Percentiles rank a stretch among this genome's conserved stretches.
Conservation (phyloP, 2,329 filamentous ascomycete species). For the Esteya vermicola region DNA sequence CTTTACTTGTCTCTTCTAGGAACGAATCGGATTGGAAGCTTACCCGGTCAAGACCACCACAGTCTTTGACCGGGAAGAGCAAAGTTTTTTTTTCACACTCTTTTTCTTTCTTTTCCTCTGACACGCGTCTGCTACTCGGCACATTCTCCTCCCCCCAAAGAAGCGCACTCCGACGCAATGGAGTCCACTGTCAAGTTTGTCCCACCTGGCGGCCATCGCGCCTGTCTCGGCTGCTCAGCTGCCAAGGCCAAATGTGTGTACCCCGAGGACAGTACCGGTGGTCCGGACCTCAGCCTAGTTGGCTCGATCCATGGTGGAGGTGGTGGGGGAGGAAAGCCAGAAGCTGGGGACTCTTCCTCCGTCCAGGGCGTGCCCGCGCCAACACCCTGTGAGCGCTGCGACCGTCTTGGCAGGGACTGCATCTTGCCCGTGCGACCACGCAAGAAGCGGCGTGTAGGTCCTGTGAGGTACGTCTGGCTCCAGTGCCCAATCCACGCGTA, state of each 20-base stretch:
- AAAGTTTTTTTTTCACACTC: too few relatives aligned
- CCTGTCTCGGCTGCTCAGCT: conserved; percentile 12
- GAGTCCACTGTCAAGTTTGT: conserved; percentile 11
- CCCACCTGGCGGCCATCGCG: conserved; percentile 12
- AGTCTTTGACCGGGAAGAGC: too few relatives aligned
- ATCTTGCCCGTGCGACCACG: conserved; percentile 9
- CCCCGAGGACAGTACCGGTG: conserved; percentile 6
- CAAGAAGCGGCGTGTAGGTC: conserved; percentile 10
- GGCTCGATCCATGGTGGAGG: neutral
- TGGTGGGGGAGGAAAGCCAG: neutral
- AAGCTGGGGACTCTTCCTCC: neutral
- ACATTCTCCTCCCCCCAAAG: conserved; percentile 15
- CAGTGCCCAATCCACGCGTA: too few relatives aligned
- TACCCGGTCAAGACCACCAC: too few relatives aligned
- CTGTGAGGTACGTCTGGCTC: conserved; percentile 6
- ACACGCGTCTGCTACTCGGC: neutral
- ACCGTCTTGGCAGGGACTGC: conserved; percentile 10
- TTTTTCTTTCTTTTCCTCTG: neutral
- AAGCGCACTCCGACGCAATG: too few relatives aligned
- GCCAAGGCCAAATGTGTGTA: conserved; percentile 14
- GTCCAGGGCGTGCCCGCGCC: conserved; percentile 6
- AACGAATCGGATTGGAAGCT: too few relatives aligned
- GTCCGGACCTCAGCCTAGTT: neutral
- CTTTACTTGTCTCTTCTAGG: too few relatives aligned
- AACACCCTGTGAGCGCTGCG: conserved; percentile 10